Conservation (phyloP, 192 early-diverging fungal species). For the Rhizoclosmatium globosum region DNA sequence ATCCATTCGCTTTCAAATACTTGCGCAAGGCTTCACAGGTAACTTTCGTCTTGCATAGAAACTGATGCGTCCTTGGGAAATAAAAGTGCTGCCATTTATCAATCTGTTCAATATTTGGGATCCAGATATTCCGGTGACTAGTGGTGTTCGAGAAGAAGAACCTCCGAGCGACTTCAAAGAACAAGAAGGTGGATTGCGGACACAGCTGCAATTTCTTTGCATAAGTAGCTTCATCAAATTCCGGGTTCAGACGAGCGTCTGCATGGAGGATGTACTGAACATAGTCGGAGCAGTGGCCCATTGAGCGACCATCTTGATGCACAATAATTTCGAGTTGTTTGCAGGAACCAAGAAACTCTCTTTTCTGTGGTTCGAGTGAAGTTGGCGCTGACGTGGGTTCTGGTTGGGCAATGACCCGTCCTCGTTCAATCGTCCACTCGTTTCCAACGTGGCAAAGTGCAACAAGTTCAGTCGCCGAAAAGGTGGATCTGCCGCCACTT, state of each 20-base stretch:
- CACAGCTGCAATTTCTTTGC: not conserved
- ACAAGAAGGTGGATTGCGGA: not conserved
- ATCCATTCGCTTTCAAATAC: not conserved
- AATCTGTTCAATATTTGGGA: slow-evolving; percentile 16
- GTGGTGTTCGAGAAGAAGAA: not conserved
- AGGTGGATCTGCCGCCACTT: not conserved
- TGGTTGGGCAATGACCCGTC: not conserved
- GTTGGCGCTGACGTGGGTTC: not conserved
- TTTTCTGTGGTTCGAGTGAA: not conserved
- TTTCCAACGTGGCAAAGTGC: not conserved
- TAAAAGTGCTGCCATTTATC: not conserved
- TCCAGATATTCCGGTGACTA: slow-evolving; percentile 4
- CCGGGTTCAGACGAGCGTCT: not conserved
- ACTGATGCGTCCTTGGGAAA: not conserved
- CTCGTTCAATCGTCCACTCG: not conserved
- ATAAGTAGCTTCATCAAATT: slow-evolving; percentile 1
- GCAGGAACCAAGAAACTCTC: not conserved
- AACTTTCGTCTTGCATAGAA: slow-evolving; percentile 17
- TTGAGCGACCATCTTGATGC: slow-evolving; percentile 13
- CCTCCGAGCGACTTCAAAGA: not conserved
- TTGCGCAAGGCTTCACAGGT: not conserved
- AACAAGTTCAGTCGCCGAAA: not conserved
- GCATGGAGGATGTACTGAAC: slow-evolving; percentile 5
- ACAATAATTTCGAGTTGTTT: not conserved
- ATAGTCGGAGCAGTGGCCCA: slow-evolving; percentile 6